phyloP scores from a whole-genome alignment of 2,329 filamentous ascomycete genomes.

The Neocucurbitaria cava region DNA sequence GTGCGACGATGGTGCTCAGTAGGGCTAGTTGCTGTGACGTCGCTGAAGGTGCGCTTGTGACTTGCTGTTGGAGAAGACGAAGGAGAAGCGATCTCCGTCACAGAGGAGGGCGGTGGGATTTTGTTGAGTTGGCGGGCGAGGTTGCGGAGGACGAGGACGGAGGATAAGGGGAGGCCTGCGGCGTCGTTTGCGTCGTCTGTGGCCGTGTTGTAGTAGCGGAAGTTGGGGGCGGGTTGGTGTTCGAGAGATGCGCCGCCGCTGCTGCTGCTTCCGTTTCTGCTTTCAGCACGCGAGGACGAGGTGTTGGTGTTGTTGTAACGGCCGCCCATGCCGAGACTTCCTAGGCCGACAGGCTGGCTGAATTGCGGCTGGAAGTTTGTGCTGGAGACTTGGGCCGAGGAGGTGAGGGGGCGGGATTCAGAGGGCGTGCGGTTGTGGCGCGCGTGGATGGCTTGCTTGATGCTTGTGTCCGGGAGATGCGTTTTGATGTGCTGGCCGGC shows the following conservation, averaged over 20 bases:
- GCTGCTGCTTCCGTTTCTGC: constrained; percentile 32
- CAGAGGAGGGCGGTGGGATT: constrained; percentile 36
- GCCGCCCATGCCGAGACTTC: constrained; percentile 36
- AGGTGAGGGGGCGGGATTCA: constrained; percentile 34
- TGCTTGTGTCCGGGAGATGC: constrained; percentile 63
- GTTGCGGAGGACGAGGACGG: constrained; percentile 79
- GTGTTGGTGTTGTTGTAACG: constrained; percentile 25
- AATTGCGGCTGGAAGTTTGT: constrained; percentile 43
- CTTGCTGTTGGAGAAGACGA: constrained; percentile 30
- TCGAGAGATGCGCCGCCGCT: constrained; percentile 14
- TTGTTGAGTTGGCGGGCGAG: constrained; percentile 63
- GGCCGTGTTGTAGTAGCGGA: constrained; percentile 55
- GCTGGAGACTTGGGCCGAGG: constrained; percentile 35
- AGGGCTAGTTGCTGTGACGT: constrained; percentile 33
- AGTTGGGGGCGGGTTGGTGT: constrained; percentile 32
- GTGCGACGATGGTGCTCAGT: constrained; percentile 32
- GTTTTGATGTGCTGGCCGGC: constrained; percentile 72
- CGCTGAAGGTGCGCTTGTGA: constrained; percentile 42
- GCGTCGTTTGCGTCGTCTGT: constrained; percentile 64
- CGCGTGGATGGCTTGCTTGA: constrained; percentile 48
- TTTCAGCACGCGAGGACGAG: constrained; percentile 22
- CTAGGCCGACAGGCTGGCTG: constrained; percentile 36
- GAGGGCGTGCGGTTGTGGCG: constrained; percentile 57
- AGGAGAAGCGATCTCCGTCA: constrained; percentile 31
- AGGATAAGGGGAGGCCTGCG: constrained; percentile 79